phyloP scores from a whole-genome alignment of 2,329 filamentous ascomycete genomes.

The Aspergillus sp. region DNA sequence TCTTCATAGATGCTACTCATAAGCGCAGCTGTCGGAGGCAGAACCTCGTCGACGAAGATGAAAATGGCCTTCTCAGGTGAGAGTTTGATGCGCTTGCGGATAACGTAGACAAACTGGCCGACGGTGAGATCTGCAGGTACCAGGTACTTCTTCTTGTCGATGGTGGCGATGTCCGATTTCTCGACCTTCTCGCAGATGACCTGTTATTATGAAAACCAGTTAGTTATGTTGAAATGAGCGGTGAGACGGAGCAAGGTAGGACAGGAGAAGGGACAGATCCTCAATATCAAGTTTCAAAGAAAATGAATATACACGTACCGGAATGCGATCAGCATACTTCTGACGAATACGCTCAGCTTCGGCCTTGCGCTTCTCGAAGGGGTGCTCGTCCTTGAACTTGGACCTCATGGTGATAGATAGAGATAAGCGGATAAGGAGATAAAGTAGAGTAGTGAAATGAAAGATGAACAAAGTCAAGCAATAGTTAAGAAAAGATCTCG shows the following conservation, averaged over 20 bases:
- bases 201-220: constrained; percentile 42
- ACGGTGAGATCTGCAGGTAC: constrained; percentile 96
- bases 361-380: constrained; percentile 99
- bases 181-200: constrained; percentile 99
- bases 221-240: constrained; percentile 24
- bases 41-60: constrained; percentile 98
- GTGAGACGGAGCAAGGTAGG: constrained; percentile 18
- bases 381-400: constrained; percentile 99
- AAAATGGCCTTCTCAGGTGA: constrained; percentile 99
- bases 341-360: constrained; percentile 98
- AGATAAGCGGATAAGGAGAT: constrained; percentile 26
- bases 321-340: constrained; percentile 98
- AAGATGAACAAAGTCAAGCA: constrained; percentile 15
- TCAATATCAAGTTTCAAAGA: constrained; percentile 1
- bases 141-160: constrained; percentile 99
- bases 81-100: constrained; percentile 99
- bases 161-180: constrained; percentile 97
- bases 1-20: constrained; percentile 99
- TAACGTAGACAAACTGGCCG: constrained; percentile 99
- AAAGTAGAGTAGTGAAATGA: constrained; percentile 10
- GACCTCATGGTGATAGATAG: constrained; percentile 67
- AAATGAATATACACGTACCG: constrained; percentile 56
- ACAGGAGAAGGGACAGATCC: neutral
- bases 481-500: constrained; percentile 6
- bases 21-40: constrained; percentile 90